A percentile compares a stretch with the other conserved stretches of the same genome.
Conservation (phyloP, 202 grass and related monocot species). For the Dendrocalamus latiflorus region DNA sequence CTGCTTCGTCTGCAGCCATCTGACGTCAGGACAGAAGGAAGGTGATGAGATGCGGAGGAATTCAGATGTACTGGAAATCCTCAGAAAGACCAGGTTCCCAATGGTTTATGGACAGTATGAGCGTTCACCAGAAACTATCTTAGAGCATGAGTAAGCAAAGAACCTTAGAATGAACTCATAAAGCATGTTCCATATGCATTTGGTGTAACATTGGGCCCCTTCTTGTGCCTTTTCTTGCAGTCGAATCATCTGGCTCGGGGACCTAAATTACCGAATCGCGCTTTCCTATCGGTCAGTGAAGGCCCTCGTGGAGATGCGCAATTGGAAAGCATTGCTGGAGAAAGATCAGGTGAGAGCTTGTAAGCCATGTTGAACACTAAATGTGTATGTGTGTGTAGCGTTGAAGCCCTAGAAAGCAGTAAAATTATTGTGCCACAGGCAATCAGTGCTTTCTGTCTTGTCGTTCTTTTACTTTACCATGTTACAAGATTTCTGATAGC, state of each 20-base stretch:
- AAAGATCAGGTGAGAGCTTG: constrained; percentile 88
- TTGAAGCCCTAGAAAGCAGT: constrained; percentile 45
- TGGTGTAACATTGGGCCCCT: constrained; percentile 17
- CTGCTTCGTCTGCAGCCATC: constrained; percentile 99
- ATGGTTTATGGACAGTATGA: constrained; percentile 77
- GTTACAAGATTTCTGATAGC: constrained; percentile 33
- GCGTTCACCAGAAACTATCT: constrained; percentile 81
- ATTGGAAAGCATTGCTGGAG: constrained; percentile 97
- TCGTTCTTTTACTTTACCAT: constrained; percentile 45
- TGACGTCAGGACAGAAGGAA: constrained; percentile 98
- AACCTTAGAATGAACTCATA: neutral
- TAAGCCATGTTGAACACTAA: constrained; percentile 23
- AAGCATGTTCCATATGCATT: constrained; percentile 25
- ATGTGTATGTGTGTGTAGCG: constrained; percentile 7
- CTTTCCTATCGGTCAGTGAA: constrained; percentile 95
- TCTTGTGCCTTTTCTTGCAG: constrained; percentile 41
- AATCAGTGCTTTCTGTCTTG: constrained; percentile 49
- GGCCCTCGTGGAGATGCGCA: constrained; percentile 98
- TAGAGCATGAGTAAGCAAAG: constrained; percentile 86
- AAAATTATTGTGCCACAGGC: constrained; percentile 36
- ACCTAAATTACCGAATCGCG: constrained; percentile 96
- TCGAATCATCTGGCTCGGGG: constrained; percentile 95
- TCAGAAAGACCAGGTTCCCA: constrained; percentile 91
- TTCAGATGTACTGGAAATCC: constrained; percentile 86
- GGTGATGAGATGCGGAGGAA: constrained; percentile 87